A percentile compares a stretch with the other conserved stretches of the same genome.
Evolutionary conservation across 2,329 filamentous ascomycete genomes (phyloP).

Genomic region (Alternaria arborescens): DNA sequence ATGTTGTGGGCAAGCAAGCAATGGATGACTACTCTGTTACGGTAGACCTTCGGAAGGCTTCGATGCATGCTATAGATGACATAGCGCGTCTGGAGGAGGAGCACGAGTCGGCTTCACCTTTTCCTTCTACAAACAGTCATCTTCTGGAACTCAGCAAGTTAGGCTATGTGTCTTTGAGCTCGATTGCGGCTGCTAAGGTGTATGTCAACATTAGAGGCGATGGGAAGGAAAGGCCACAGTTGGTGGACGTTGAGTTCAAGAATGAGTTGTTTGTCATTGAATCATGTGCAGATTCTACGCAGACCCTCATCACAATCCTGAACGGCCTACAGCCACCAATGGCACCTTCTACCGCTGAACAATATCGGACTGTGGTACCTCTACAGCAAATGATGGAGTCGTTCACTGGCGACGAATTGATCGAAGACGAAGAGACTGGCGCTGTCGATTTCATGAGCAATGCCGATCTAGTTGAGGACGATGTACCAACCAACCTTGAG

Average conservation of each 20-base stretch:
- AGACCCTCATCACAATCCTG: conserved; percentile 82
- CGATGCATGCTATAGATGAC: conserved; percentile 84
- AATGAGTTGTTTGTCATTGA: conserved; percentile 91
- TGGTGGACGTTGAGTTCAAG: conserved; percentile 79
- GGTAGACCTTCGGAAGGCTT: conserved; percentile 79
- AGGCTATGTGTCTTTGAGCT: conserved; percentile 87
- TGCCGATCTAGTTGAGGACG: conserved; percentile 51
- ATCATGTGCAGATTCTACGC: conserved; percentile 95
- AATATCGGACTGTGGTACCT: conserved; percentile 87
- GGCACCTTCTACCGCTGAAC: conserved; percentile 80
- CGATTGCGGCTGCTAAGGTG: conserved; percentile 81
- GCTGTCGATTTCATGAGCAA: conserved; percentile 50
- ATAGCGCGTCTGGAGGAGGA: conserved; percentile 57
- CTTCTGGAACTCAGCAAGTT: conserved; percentile 62
- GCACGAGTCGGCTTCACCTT: conserved; percentile 16
- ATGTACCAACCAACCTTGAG: conserved; percentile 50
- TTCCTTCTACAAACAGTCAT: conserved; percentile 51
- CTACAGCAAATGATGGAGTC: conserved; percentile 89
- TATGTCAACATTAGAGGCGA: conserved; percentile 67
- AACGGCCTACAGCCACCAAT: conserved; percentile 84
- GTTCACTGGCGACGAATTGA: conserved; percentile 86
- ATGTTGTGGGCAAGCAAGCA: conserved; percentile 72
- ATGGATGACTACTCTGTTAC: conserved; percentile 70
- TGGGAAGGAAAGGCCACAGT: conserved; percentile 67
- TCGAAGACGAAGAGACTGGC: conserved; percentile 66